Conservation (phyloP, 1,139 yeast species). For the Sugiyamaella pinicola region DNA sequence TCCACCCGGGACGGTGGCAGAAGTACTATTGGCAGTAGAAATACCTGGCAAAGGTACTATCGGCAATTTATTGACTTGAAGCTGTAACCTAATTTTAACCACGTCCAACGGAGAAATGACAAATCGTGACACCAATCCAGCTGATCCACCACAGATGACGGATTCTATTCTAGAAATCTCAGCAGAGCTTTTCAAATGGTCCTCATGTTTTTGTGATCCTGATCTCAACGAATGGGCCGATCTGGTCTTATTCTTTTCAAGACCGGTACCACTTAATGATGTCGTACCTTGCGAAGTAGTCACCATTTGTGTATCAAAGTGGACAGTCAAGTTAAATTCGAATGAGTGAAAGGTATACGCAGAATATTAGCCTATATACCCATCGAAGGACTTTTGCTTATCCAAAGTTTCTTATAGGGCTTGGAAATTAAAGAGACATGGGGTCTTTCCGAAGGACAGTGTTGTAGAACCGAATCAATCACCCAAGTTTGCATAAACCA, state of each 20-base stretch:
- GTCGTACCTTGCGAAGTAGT: not conserved
- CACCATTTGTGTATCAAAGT: too few relatives aligned
- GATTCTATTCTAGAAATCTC: constrained; percentile 43
- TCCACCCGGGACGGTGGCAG: constrained; percentile 19
- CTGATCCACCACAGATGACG: constrained; percentile 66
- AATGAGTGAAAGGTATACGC: too few relatives aligned
- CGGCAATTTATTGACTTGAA: constrained; percentile 42
- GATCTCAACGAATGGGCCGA: not conserved
- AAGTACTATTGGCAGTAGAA: not conserved
- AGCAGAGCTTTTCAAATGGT: constrained; percentile 39
- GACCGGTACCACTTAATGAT: not conserved
- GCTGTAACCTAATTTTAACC: constrained; percentile 80
- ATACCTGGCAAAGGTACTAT: constrained; percentile 1
- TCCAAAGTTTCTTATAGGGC: not conserved
- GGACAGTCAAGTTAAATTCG: too few relatives aligned
- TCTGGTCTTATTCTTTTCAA: not conserved
- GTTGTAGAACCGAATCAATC: too few relatives aligned
- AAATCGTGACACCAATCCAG: constrained; percentile 61
- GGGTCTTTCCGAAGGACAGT: not conserved
- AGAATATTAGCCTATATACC: not conserved
- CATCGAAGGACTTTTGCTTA: too few relatives aligned
- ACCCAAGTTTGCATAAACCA: not conserved
- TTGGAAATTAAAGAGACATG: not conserved
- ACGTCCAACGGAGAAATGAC: constrained; percentile 90
- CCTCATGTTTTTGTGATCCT: constrained; percentile 18